Conservation (phyloP, 805 yeast species). For the Priceomyces fermenticarens region DNA sequence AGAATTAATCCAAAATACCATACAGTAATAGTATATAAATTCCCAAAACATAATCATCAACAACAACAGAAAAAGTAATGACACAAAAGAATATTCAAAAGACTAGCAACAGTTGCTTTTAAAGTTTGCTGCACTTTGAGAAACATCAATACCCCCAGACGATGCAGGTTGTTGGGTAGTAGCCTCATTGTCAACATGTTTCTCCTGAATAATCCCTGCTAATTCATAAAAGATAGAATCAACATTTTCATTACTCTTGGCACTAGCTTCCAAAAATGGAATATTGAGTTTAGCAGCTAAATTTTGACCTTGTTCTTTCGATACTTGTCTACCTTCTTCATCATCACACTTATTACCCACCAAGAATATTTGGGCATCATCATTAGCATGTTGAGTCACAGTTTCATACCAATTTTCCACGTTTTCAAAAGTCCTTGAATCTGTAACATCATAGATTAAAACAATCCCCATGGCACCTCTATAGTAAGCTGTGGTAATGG, state of each 20-base stretch:
- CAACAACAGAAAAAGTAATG: conserved; percentile 1
- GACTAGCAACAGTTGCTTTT: conserved; percentile 40
- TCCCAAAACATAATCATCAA: conserved; percentile 3
- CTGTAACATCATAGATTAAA: conserved; percentile 80
- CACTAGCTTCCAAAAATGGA: conserved; percentile 94
- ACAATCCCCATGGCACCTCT: conserved; percentile 89
- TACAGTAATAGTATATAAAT: conserved; percentile 1
- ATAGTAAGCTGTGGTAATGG: conserved; percentile 89
- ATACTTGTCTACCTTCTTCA: conserved; percentile 79
- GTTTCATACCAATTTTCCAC: conserved; percentile 95
- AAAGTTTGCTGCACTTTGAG: conserved; percentile 23
- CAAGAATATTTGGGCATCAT: conserved; percentile 88
- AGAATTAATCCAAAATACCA: no score
- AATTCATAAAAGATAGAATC: conserved; percentile 88
- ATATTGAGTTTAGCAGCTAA: conserved; percentile 83
- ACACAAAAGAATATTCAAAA: neutral
- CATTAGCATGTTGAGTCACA: conserved; percentile 94
- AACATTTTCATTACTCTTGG: conserved; percentile 89
- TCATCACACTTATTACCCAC: conserved; percentile 97
- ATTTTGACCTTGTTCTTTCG: conserved; percentile 85
- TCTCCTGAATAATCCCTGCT: conserved; percentile 83
- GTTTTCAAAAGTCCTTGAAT: conserved; percentile 87
- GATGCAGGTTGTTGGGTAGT: conserved; percentile 20
- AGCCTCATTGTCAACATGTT: conserved; percentile 47
- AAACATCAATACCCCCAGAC: conserved; percentile 37